Percentiles rank a stretch among this genome's conserved stretches.
Evolutionary conservation across 2,329 filamentous ascomycete species (phyloP).

Genomic region (Alternaria arborescens): DNA sequence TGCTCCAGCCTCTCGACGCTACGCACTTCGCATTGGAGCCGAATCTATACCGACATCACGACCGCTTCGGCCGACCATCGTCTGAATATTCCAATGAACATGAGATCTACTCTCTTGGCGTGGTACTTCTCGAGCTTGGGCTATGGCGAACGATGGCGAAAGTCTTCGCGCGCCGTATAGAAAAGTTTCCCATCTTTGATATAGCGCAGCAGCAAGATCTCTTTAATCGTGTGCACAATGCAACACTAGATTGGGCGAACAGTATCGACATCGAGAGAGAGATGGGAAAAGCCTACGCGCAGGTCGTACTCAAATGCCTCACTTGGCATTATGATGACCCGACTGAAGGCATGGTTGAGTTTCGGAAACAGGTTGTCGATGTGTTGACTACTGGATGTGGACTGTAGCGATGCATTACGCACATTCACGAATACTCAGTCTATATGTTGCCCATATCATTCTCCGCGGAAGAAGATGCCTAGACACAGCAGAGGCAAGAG

Average conservation of each 20-base stretch:
- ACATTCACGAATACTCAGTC: neutral
- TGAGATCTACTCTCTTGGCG: constrained; percentile 65
- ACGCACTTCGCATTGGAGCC: constrained; percentile 18
- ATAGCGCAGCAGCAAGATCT: constrained; percentile 13
- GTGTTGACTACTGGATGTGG: constrained; percentile 6
- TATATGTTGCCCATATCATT: neutral
- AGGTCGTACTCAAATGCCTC: constrained; percentile 21
- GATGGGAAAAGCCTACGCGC: constrained; percentile 22
- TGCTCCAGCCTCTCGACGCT: constrained; percentile 6
- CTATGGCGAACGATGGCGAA: constrained; percentile 50
- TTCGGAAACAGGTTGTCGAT: constrained; percentile 22
- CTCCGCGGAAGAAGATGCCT: neutral
- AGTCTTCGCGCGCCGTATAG: constrained; percentile 21
- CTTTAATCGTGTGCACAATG: constrained; percentile 18
- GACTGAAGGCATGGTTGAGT: constrained; percentile 18
- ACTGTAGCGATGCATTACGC: neutral
- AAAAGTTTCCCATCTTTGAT: constrained; percentile 16
- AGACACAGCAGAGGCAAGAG: neutral
- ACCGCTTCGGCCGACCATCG: constrained; percentile 55
- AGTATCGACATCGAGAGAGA: constrained; percentile 22
- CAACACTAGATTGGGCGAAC: constrained; percentile 19
- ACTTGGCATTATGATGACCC: constrained; percentile 19
- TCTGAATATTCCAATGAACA: constrained; percentile 59
- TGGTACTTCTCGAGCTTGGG: constrained; percentile 63
- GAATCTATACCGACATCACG: constrained; percentile 62